Percentiles rank a stretch among this genome's conserved stretches.
These are phyloP conservation scores for Scytalidium sp. DNA, from an alignment of 2,329 filamentous ascomycete species.

Conservation along the genomic window DNA sequence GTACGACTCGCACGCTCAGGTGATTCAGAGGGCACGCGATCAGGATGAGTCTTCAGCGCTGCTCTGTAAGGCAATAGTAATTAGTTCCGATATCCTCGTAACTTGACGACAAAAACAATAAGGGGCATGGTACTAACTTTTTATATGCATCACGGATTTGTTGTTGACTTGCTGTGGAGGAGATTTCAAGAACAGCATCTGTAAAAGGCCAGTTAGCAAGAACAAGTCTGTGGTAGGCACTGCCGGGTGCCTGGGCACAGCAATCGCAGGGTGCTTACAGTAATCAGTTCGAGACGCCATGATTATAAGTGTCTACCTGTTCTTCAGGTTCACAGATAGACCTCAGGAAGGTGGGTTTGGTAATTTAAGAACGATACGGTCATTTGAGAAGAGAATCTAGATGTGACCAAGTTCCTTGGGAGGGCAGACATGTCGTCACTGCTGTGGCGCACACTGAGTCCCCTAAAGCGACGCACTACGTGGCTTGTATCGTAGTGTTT, in stretches of 20 bases:
- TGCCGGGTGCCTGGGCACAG: not conserved
- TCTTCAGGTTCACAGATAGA: too few relatives aligned
- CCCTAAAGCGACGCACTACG: not conserved
- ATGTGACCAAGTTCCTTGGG: not conserved
- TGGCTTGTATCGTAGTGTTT: too few relatives aligned
- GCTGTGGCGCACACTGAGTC: not conserved
- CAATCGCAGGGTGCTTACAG: too few relatives aligned
- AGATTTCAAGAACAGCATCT: conserved; percentile 74
- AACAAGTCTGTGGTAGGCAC: too few relatives aligned
- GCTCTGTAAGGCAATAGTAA: conserved; percentile 49
- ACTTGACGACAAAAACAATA: not conserved
- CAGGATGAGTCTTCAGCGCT: conserved; percentile 89
- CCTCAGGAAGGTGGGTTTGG: too few relatives aligned
- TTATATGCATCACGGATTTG: conserved; percentile 96
- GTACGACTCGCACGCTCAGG: conserved; percentile 81
- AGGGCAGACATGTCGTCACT: not conserved
- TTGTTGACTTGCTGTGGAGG: conserved; percentile 70
- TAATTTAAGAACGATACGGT: too few relatives aligned
- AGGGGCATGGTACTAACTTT: conserved; percentile 46
- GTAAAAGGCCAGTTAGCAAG: not conserved
- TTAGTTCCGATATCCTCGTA: not conserved
- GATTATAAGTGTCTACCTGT: too few relatives aligned
- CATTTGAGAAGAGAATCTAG: too few relatives aligned
- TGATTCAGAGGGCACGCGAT: conserved; percentile 80
- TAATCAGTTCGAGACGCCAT: too few relatives aligned